Conservation (phyloP, 73 alveolate genomes). For the Loxodes magnus region DNA sequence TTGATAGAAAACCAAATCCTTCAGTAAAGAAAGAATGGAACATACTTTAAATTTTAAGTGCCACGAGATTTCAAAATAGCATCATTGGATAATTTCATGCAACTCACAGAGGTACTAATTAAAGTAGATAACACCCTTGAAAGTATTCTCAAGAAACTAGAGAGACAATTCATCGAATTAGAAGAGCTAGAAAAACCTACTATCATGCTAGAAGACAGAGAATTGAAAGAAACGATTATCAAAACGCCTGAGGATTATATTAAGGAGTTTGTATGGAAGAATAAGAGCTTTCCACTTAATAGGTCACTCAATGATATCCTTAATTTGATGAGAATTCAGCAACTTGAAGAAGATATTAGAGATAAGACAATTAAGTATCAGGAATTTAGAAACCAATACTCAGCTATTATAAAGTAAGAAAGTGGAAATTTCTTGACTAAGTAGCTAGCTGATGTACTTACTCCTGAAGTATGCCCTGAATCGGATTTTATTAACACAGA, state of each 20-base stretch:
- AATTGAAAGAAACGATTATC: not conserved
- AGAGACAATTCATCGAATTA: conserved; percentile 32
- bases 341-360: conserved; percentile 40
- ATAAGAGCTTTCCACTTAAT: conserved; percentile 34
- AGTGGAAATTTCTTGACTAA: conserved; percentile 40
- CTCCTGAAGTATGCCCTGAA: conserved; percentile 16
- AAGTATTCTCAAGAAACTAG: conserved; percentile 32
- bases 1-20: too few species aligned
- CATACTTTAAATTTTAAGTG: too few species aligned
- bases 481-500: conserved; percentile 40
- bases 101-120: conserved; percentile 37
- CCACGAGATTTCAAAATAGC: conserved; percentile 47
- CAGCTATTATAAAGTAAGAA: conserved; percentile 26
- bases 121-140: conserved; percentile 44
- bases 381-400: conserved; percentile 23
- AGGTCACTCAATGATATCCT: conserved; percentile 43
- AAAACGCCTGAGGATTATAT: conserved; percentile 16
- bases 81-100: conserved; percentile 38
- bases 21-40: too few species aligned
- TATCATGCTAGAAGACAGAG: not conserved
- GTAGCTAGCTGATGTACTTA: conserved; percentile 53
- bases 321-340: conserved; percentile 12
- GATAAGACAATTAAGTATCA: conserved; percentile 19
- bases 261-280: conserved; percentile 42
- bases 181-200: conserved; percentile 11